Evolutionary conservation across 1,139 yeast species (phyloP).

Genomic region (Scheffersomyces segobiensis): DNA sequence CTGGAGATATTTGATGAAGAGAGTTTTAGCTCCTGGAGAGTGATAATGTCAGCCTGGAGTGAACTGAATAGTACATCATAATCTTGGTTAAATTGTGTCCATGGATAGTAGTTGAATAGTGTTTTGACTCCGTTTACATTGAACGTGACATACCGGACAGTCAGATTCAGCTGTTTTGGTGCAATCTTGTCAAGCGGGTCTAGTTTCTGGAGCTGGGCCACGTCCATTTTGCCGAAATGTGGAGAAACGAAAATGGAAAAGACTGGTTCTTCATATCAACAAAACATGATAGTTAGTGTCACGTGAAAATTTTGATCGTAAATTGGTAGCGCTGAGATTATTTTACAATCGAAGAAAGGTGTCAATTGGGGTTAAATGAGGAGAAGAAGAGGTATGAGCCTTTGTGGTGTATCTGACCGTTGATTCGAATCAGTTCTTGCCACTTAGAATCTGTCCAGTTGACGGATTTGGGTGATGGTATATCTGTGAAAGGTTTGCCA

Average conservation of each 20-base stretch:
- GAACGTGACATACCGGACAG: slow-evolving; percentile 61
- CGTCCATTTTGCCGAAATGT: not conserved
- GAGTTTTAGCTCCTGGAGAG: slow-evolving; percentile 85
- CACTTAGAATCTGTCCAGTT: not conserved
- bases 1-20: slow-evolving; percentile 48
- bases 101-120: slow-evolving; percentile 77
- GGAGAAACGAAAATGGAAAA: not conserved
- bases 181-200: not conserved
- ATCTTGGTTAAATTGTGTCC: slow-evolving; percentile 56
- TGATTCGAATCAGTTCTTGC: not conserved
- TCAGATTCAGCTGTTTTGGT: not conserved
- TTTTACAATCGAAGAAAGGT: too few species aligned
- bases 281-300: not conserved
- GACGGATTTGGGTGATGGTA: not conserved
- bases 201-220: not conserved
- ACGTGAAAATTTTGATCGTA: not conserved
- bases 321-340: not conserved
- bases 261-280: not conserved
- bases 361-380: not conserved
- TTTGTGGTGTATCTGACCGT: not conserved
- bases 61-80: slow-evolving; percentile 51
- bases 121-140: slow-evolving; percentile 87
- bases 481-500: not conserved
- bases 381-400: not conserved
- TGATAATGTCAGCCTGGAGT: slow-evolving; percentile 71